A percentile compares a stretch with the other conserved stretches of the same genome.
Evolutionary conservation across 2,329 filamentous ascomycete species (phyloP).

Genomic region (Xylaria sp.): DNA sequence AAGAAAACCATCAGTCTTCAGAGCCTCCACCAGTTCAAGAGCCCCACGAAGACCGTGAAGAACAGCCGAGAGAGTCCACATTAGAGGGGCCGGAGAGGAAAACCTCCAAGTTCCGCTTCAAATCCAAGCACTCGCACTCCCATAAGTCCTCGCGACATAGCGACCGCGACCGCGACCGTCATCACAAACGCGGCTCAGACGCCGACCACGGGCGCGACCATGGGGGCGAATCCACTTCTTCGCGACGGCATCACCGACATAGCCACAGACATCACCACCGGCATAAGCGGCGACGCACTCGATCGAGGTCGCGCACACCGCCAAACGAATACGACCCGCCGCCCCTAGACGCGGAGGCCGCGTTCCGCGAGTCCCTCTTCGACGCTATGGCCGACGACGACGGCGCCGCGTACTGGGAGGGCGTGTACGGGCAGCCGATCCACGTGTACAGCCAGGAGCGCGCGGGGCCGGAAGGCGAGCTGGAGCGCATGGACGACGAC

Average conservation of each 20-base stretch:
- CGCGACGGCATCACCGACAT: conserved; percentile 30
- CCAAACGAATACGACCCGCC: conserved; percentile 54
- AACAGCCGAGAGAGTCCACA: conserved; percentile 8
- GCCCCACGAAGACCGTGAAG: conserved; percentile 26
- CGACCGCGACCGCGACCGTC: conserved; percentile 23
- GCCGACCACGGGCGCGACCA: neutral
- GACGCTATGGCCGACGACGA: conserved; percentile 97
- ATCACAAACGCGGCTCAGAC: conserved; percentile 7
- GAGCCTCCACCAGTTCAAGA: conserved; percentile 21
- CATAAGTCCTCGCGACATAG: conserved; percentile 33
- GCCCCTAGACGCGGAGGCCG: conserved; percentile 68
- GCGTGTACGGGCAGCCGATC: conserved; percentile 94
- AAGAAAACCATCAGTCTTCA: conserved; percentile 14
- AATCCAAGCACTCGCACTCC: conserved; percentile 43
- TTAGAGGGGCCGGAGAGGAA: conserved; percentile 29
- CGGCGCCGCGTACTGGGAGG: conserved; percentile 92
- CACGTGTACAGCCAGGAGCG: conserved; percentile 72
- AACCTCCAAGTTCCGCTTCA: conserved; percentile 50
- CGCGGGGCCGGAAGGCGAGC: conserved; percentile 54
- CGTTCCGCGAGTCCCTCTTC: conserved; percentile 93
- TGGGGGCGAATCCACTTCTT: conserved; percentile 23
- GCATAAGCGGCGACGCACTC: conserved; percentile 37
- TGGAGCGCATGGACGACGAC: conserved; percentile 90
- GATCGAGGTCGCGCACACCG: conserved; percentile 51
- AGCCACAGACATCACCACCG: conserved; percentile 43